phyloP scores from a whole-genome alignment of 495 filamentous ascomycete species.

The Penicillium roqueforti region DNA sequence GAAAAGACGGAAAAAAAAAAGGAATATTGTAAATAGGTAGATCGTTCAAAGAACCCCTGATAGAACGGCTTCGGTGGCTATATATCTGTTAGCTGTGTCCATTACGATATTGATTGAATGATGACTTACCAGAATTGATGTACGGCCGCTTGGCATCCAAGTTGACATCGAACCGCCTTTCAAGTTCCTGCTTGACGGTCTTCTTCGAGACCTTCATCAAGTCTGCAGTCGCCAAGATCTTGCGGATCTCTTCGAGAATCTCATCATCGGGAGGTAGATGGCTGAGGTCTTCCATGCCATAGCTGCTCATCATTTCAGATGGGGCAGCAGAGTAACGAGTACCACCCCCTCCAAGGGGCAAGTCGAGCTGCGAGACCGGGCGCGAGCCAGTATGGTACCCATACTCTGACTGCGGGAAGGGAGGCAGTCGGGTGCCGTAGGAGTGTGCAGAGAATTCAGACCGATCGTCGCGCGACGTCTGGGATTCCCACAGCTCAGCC shows the following conservation, averaged over 20 bases:
- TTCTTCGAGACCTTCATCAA: slow-evolving; percentile 99
- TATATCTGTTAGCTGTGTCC: slow-evolving; percentile 38
- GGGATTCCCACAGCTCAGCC: slow-evolving; percentile 86
- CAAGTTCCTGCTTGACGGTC: slow-evolving; percentile 89
- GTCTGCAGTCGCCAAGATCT: slow-evolving; percentile 86
- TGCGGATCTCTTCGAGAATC: slow-evolving; percentile 86
- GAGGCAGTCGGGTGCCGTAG: slow-evolving; percentile 80
- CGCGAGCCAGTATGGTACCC: slow-evolving; percentile 52
- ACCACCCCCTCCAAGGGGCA: slow-evolving; percentile 41
- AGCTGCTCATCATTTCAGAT: slow-evolving; percentile 67
- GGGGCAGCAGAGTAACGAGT: slow-evolving; percentile 79
- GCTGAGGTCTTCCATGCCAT: slow-evolving; percentile 64
- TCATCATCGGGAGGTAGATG: slow-evolving; percentile 83
- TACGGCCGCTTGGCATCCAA: slow-evolving; percentile 81
- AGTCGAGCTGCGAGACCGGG: slow-evolving; percentile 71
- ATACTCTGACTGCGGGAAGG: slow-evolving; percentile 49
- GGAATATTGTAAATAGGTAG: background rate
- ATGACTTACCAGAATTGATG: slow-evolving; percentile 76
- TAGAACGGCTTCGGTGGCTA: slow-evolving; percentile 71
- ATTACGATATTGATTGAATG: slow-evolving; percentile 1
- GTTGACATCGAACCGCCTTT: slow-evolving; percentile 76
- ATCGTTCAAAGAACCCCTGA: slow-evolving; percentile 58
- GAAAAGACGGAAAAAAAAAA: background rate
- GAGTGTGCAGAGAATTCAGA: slow-evolving; percentile 90
- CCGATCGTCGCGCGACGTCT: slow-evolving; percentile 78